Percentiles rank a stretch among this genome's conserved stretches.
Evolutionary conservation across 73 alveolate species (phyloP).

Genomic region (Urostyla sp.): DNA sequence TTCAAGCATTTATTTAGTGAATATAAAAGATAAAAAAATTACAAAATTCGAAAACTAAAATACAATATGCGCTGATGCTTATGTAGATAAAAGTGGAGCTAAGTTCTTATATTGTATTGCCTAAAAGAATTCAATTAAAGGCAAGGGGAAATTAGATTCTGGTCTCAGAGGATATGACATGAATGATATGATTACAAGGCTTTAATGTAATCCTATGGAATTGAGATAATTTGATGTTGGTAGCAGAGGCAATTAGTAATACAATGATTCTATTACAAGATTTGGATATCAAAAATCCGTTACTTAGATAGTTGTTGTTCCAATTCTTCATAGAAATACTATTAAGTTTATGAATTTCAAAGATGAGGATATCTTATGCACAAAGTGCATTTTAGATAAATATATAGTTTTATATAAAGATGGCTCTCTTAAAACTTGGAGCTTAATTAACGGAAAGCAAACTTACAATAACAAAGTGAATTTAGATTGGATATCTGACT

Average conservation of each 20-base stretch:
- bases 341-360: background rate
- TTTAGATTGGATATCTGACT: background rate
- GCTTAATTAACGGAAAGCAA: constrained; percentile 1
- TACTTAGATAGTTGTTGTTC: background rate
- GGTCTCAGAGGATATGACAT: constrained; percentile 21
- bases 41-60: no score
- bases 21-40: no score
- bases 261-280: background rate
- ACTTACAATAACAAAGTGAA: background rate
- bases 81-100: no score
- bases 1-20: no score
- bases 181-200: background rate
- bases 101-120: no score
- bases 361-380: background rate
- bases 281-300: background rate
- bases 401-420: background rate
- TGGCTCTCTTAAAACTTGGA: constrained; percentile 4
- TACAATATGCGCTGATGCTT: no score
- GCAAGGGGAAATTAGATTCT: constrained; percentile 5
- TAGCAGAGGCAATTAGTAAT: background rate
- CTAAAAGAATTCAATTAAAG: no score
- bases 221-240: constrained; percentile 4
- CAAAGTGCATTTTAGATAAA: background rate
- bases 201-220: background rate
- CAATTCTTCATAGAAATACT: constrained; percentile 10